These are phyloP conservation scores for Nigrospora osmanthi DNA, from an alignment of 2,329 filamentous ascomycete genomes.

Conservation along the genomic window DNA sequence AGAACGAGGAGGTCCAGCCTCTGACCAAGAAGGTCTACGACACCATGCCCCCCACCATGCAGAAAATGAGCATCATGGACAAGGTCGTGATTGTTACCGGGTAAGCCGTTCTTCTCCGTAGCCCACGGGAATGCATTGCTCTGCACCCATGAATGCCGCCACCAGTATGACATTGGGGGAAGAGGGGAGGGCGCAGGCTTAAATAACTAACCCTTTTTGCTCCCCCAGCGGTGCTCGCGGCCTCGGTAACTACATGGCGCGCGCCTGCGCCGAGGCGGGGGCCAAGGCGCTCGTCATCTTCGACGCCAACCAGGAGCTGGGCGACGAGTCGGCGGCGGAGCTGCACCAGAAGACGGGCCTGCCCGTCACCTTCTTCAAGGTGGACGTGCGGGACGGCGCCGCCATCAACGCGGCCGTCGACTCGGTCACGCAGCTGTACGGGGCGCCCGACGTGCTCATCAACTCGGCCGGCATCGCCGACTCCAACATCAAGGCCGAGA, in stretches of 20 bases:
- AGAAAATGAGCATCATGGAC: constrained; percentile 60
- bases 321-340: constrained; percentile 61
- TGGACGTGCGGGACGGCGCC: constrained; percentile 65
- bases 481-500: constrained; percentile 77
- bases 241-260: constrained; percentile 72
- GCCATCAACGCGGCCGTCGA: constrained; percentile 64
- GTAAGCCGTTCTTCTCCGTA: constrained; percentile 31
- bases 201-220: neutral
- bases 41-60: constrained; percentile 55
- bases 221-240: constrained; percentile 61
- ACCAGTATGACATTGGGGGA: neutral
- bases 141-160: neutral
- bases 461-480: constrained; percentile 76
- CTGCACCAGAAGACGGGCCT: constrained; percentile 66
- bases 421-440: constrained; percentile 57
- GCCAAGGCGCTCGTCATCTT: constrained; percentile 68
- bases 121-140: neutral
- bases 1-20: constrained; percentile 41
- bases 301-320: constrained; percentile 69
- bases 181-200: neutral
- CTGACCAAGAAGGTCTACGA: constrained; percentile 45
- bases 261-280: constrained; percentile 68
- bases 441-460: constrained; percentile 66
- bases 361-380: constrained; percentile 69
- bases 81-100: constrained; percentile 69